Evolutionary conservation across 2,329 filamentous ascomycete genomes (phyloP), one percentile per base, ranked within the genome.

Genomic region (Neodidymelliopsis sp.): DNA sequence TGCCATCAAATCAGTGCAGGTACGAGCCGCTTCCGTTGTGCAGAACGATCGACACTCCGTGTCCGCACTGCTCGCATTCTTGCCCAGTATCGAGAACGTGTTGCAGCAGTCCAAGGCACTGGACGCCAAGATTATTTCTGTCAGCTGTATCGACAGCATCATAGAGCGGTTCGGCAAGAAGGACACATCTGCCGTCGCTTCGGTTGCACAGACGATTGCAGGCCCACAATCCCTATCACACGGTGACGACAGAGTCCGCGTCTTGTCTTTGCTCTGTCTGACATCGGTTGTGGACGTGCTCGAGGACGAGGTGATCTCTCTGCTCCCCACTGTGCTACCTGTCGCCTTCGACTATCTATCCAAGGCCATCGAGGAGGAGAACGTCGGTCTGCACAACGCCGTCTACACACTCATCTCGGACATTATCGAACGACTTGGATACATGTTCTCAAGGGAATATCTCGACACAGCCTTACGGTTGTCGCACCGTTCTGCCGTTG

Each of bases 91-190:
- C 53, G 90, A 89, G 13, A 80, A 82, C 15, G 89, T 95, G 34
- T 84, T 99, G 50, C 80, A 87, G 45, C 83, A 88, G 38, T 88
- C 89, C 6, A 77, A 82, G 23, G 86, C 94, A 58, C 82, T 88
- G 42, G 80, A 85, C 20, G 87, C 94, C 70, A 91, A 93, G 74
- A 87, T 91, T 63, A 91, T 90, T 9, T 90, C 92, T 1, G 86
- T 99, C 54, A 86, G 86, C 25, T 97, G 93, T 62, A 87, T 97
- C 33, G 92, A 97, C 74, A 90, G 90, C 72, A 95, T 99, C 55
- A 84, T 90, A 2, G 92, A 97, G 74, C 93, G 93, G 71, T 97
- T 96, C 70, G 95, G 94, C 59, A 95, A 94, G 78, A 95, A 92
- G 71, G 90, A 96, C 65, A 80, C 88, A 1, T 84, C 88, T 59